These are phyloP conservation scores for Apiotrichum porosum DNA, from an alignment of 1,284 basidiomycete genomes.

Conservation along the genomic window DNA sequence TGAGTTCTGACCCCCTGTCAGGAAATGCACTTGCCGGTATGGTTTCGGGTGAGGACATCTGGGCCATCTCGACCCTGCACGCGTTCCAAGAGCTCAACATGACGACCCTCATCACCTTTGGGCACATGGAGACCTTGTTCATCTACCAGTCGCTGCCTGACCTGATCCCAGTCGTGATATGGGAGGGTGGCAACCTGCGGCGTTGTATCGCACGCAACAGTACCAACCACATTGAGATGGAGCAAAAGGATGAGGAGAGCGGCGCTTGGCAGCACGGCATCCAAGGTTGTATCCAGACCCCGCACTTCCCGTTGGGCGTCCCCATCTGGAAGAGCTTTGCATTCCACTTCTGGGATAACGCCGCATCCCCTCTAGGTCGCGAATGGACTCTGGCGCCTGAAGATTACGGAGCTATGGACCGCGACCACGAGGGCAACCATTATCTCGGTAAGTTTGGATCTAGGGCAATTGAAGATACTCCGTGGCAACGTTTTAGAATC, in stretches of 20 bases:
- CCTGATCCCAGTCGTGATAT: conserved; percentile 27
- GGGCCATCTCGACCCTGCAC: conserved; percentile 30
- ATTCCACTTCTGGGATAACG: conserved; percentile 28
- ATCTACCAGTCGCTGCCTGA: conserved; percentile 33
- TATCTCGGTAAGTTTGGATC: conserved; percentile 4
- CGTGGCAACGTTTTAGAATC: too few relatives aligned
- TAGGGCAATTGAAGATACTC: too few relatives aligned
- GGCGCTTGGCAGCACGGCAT: conserved; percentile 15
- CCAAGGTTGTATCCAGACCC: conserved; percentile 21
- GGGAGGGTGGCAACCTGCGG: conserved; percentile 15
- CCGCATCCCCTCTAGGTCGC: conserved; percentile 17
- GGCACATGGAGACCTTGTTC: conserved; percentile 25
- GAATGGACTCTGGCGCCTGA: conserved; percentile 29
- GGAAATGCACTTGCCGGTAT: conserved; percentile 11
- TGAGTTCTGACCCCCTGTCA: too few relatives aligned
- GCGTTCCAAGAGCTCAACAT: conserved; percentile 24
- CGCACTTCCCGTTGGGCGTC: conserved; percentile 23
- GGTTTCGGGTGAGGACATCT: conserved; percentile 30
- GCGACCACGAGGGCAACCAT: conserved; percentile 7
- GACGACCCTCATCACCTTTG: conserved; percentile 27
- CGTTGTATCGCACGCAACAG: conserved; percentile 20
- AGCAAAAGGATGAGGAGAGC: background rate
- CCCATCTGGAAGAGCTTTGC: conserved; percentile 27
- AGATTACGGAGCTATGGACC: conserved; percentile 8
- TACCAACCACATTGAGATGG: conserved; percentile 4